phyloP scores from a whole-genome alignment of 768 basidiomycete genomes.

The Rhodotorula taiwanensis region DNA sequence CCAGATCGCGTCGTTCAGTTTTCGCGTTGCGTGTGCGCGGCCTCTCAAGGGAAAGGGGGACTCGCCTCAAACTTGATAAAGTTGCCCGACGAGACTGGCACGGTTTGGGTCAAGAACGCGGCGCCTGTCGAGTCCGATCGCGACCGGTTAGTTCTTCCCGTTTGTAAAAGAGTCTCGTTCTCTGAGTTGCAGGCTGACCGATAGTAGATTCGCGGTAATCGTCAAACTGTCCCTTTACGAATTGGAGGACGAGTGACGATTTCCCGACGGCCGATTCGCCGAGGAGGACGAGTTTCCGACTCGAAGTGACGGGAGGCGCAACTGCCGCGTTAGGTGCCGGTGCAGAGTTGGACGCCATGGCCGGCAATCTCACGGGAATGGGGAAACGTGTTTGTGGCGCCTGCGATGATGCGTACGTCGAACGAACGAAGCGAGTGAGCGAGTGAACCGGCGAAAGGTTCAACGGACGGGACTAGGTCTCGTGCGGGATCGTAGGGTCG shows the following conservation, averaged over 20 bases:
- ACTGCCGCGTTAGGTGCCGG: not conserved
- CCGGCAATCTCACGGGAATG: too few relatives aligned
- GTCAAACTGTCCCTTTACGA: conserved; percentile 94
- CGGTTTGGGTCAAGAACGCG: conserved; percentile 97
- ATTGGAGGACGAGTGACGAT: conserved; percentile 78
- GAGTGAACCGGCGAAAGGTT: too few relatives aligned
- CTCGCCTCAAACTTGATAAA: conserved; percentile 93
- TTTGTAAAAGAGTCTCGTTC: too few relatives aligned
- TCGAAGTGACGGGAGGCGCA: conserved; percentile 11
- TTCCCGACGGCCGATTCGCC: conserved; percentile 96
- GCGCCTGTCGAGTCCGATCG: too few relatives aligned
- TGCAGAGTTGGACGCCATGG: not conserved
- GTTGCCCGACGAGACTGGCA: conserved; percentile 77
- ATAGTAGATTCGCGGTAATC: conserved; percentile 93
- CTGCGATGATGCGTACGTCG: too few relatives aligned
- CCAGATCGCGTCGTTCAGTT: too few relatives aligned
- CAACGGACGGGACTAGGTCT: too few relatives aligned
- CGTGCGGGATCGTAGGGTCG: too few relatives aligned
- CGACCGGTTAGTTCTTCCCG: too few relatives aligned
- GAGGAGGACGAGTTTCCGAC: conserved; percentile 83
- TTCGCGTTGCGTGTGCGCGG: not conserved
- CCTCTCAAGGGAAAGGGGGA: not conserved
- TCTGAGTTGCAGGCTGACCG: conserved; percentile 56
- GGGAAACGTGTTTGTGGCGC: too few relatives aligned
- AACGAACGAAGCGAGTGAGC: too few relatives aligned